Base-by-base conservation (phyloP, 352 stramenopile genomes). In the Phytophthora cryptogea region DNA sequence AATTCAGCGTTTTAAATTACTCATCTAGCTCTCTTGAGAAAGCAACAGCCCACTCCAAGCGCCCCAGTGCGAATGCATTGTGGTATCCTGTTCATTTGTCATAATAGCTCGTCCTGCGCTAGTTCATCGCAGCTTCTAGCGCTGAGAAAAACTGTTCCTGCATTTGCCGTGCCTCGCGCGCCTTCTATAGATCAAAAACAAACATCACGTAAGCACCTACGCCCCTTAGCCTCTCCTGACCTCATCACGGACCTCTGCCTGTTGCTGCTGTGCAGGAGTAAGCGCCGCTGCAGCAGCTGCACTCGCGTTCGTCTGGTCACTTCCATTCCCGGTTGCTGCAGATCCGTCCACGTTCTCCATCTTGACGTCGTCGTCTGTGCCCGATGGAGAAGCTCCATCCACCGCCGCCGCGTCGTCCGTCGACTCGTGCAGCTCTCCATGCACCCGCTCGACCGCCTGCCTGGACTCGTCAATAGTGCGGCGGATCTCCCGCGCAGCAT, bases 401-500 rank as follows among this genome's bases (percentile, higher is more conserved):
- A 33, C 54, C 42, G 63, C 51, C 10, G 41, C 65, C 16, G 55
- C 50, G 8, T 89, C 82, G 20, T 89, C 82, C 14, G 57, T 54
- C 8, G 72, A 64, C 35, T 83, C 70, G 47, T 89, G 77, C 49
- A 92, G 65, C 20, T 90, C 62, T 27, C 65, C 66, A 56, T 92
- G 80, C 50, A 77, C 75, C 11, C 70, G 70, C 40, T 90, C 83
- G 14, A 92, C 83, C 0, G 66, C 74, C 63, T 70, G 74, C 13
- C 83, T 68, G 3, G 83, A 79, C 20, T 84, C 79, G 42, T 92
- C 83, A 35, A 92, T 90, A 8, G 77, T 87, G 56, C 76, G 77
- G 9, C 83, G 83, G 45, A 94, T 90, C 17, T 95, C 84, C 14
- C 82, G 71, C 3, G 73, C 72, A 6, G 86, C 86, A 16, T 93